A percentile compares a stretch with the other conserved stretches of the same genome.
phyloP scores from a whole-genome alignment of 345 rosid species.

The Microcos paniculata region DNA sequence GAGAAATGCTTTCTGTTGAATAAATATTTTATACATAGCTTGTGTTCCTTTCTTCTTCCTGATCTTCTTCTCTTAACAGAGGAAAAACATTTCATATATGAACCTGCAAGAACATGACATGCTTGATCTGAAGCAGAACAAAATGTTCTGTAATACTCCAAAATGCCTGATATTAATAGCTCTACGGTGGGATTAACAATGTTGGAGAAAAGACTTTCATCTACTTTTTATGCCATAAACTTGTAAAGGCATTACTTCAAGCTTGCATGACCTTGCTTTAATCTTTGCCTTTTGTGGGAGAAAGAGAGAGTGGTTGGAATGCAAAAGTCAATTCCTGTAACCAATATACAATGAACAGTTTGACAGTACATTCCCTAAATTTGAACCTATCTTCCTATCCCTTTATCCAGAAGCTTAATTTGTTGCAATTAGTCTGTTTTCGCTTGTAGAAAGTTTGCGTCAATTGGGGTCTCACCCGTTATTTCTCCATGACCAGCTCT shows the following conservation, averaged over 20 bases:
- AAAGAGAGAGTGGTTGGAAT: not conserved
- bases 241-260: not conserved
- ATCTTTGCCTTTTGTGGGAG: not conserved
- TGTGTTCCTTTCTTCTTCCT: too few relatives aligned
- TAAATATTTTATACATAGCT: too few relatives aligned
- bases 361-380: not conserved
- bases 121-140: not conserved
- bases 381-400: not conserved
- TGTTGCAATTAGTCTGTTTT: constrained; percentile 9
- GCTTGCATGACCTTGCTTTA: constrained; percentile 9
- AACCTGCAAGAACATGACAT: not conserved
- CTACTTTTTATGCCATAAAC: not conserved
- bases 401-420: constrained; percentile 25
- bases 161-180: not conserved
- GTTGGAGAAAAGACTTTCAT: not conserved
- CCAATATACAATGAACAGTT: not conserved
- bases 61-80: too few relatives aligned
- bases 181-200: not conserved
- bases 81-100: too few relatives aligned
- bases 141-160: not conserved
- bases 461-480: constrained; percentile 30
- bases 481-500: constrained; percentile 17
- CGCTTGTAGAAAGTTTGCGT: constrained; percentile 38
- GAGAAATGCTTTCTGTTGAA: too few relatives aligned
- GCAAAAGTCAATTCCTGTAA: not conserved